phyloP scores from a whole-genome alignment of 306 rosid genomes.

The Glycine latifolia region DNA sequence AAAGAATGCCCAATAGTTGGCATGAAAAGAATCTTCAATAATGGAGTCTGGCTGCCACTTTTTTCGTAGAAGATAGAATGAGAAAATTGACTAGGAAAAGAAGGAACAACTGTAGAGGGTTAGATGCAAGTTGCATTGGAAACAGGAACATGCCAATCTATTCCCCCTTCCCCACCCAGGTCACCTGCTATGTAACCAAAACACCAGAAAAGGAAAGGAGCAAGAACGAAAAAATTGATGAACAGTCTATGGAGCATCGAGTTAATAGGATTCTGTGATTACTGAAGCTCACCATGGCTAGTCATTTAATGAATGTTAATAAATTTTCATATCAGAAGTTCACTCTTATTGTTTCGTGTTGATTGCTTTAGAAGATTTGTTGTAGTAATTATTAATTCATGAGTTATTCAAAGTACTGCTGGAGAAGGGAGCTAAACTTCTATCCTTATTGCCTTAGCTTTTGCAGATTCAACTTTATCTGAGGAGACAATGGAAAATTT shows the following conservation, averaged over 20 bases:
- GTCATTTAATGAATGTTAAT: conserved; percentile 7
- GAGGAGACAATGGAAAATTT: conserved; percentile 70
- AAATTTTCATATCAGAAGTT: conserved; percentile 4
- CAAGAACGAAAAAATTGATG: background rate
- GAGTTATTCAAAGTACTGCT: background rate
- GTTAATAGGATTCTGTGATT: conserved; percentile 25
- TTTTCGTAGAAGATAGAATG: background rate
- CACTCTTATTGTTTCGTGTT: conserved; percentile 18
- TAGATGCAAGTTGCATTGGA: background rate
- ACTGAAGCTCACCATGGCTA: conserved; percentile 10
- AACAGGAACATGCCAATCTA: background rate
- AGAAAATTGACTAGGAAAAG: background rate
- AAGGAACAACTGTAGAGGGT: background rate
- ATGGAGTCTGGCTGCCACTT: background rate
- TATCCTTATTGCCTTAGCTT: conserved; percentile 43
- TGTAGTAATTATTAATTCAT: conserved; percentile 7
- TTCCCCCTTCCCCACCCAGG: background rate
- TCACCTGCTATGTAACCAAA: background rate
- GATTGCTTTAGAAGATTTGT: conserved; percentile 26
- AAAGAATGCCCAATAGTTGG: background rate
- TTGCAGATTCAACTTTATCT: conserved; percentile 65
- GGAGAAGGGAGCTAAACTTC: conserved; percentile 39
- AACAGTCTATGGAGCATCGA: conserved; percentile 9
- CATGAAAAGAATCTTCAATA: background rate
- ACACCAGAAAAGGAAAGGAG: background rate